Percentiles rank a stretch among this genome's conserved stretches.
These are phyloP conservation scores for Larix kaempferi DNA, from an alignment of 75 land plant species.

Conservation along the genomic window DNA sequence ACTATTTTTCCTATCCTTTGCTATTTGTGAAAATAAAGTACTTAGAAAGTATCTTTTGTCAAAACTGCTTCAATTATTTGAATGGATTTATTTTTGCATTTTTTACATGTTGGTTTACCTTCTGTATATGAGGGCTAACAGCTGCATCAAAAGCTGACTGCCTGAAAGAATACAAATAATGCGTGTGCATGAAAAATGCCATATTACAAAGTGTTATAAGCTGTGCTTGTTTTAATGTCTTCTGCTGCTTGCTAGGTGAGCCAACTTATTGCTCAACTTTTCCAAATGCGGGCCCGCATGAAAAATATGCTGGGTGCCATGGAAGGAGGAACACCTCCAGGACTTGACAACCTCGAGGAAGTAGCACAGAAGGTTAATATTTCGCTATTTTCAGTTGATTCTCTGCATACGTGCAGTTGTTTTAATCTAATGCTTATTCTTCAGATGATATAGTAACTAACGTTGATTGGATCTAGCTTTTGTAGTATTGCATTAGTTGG, in stretches of 20 bases:
- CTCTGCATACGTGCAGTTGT: neutral
- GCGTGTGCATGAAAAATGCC: no score
- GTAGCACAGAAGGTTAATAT: slow-evolving; percentile 62
- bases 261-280: slow-evolving; percentile 93
- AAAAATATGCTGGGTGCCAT: slow-evolving; percentile 86
- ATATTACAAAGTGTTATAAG: no score
- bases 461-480: neutral
- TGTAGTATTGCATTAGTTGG: neutral
- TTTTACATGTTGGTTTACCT: neutral
- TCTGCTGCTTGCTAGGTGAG: slow-evolving; percentile 59
- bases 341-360: slow-evolving; percentile 82
- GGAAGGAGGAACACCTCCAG: slow-evolving; percentile 97
- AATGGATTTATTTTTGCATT: neutral
- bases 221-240: no score
- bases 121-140: neutral
- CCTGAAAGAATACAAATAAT: no score
- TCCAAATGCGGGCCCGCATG: slow-evolving; percentile 97
- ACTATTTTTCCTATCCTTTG: neutral
- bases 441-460: neutral
- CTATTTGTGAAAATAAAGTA: neutral
- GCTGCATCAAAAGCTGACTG: neutral
- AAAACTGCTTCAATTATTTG: neutral
- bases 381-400: neutral
- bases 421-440: neutral
- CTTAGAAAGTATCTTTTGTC: neutral